Conservation (phyloP, 2,329 filamentous ascomycete genomes). For the Aspergillus spinulosporus region DNA sequence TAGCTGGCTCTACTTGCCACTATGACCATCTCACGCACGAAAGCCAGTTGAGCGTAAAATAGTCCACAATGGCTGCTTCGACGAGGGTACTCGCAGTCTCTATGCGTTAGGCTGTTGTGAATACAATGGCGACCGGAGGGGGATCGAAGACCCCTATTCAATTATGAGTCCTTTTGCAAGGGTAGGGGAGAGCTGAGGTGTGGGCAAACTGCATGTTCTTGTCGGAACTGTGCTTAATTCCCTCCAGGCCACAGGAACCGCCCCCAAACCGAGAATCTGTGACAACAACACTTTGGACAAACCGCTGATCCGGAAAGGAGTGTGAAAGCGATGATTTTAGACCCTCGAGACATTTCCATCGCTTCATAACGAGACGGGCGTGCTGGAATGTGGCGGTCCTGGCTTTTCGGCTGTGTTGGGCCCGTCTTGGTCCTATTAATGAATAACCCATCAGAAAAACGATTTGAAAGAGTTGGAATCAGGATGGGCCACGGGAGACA, state of each 20-base stretch:
- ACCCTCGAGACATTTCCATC: neutral
- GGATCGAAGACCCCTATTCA: neutral
- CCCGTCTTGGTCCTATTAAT: neutral
- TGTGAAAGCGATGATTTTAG: too few species aligned
- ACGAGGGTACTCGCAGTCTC: neutral
- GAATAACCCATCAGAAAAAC: neutral
- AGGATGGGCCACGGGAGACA: neutral
- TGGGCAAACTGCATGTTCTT: neutral
- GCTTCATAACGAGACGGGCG: neutral
- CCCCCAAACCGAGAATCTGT: neutral
- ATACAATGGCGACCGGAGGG: neutral
- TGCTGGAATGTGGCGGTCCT: neutral
- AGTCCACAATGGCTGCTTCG: neutral
- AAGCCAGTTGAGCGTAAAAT: neutral
- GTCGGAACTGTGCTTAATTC: neutral
- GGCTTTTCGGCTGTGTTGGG: neutral
- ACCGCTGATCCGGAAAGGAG: neutral
- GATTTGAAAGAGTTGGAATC: slow-evolving; percentile 1
- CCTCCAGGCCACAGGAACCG: neutral
- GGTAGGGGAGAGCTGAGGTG: neutral
- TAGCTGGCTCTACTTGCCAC: too few species aligned
- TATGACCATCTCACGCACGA: neutral
- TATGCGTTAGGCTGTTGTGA: neutral
- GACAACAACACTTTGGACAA: neutral
- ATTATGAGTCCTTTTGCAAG: neutral